phyloP scores from a whole-genome alignment of 2,329 filamentous ascomycete genomes.

The Aureobasidium melanogenum region DNA sequence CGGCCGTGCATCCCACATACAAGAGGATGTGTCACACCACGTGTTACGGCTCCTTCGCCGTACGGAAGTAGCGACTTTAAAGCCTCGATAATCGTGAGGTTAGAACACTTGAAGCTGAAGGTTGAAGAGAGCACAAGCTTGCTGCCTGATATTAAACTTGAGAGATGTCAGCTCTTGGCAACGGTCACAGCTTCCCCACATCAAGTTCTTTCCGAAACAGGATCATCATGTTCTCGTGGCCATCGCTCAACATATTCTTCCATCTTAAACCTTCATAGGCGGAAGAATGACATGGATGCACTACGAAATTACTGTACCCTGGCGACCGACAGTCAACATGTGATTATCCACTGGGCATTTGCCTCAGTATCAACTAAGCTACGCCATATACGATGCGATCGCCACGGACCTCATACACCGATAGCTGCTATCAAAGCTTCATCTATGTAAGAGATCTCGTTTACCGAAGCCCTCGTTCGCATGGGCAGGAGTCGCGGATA shows the following conservation, averaged over 20 bases:
- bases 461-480: background rate
- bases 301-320: background rate
- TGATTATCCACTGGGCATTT: background rate
- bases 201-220: background rate
- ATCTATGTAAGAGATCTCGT: background rate
- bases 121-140: background rate
- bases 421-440: background rate
- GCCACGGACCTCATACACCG: background rate
- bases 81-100: background rate
- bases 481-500: background rate
- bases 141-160: background rate
- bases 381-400: background rate
- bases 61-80: too few relatives aligned
- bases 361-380: background rate
- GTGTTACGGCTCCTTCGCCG: too few relatives aligned
- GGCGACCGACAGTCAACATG: background rate
- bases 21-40: background rate
- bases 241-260: background rate
- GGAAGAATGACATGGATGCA: background rate
- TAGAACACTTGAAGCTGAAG: background rate
- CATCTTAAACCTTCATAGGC: background rate
- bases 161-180: background rate
- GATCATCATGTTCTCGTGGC: background rate
- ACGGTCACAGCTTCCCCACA: background rate
- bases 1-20: background rate